Evolutionary conservation across 1,284 basidiomycete species (phyloP).

Genomic region (Wallemia hederae): DNA sequence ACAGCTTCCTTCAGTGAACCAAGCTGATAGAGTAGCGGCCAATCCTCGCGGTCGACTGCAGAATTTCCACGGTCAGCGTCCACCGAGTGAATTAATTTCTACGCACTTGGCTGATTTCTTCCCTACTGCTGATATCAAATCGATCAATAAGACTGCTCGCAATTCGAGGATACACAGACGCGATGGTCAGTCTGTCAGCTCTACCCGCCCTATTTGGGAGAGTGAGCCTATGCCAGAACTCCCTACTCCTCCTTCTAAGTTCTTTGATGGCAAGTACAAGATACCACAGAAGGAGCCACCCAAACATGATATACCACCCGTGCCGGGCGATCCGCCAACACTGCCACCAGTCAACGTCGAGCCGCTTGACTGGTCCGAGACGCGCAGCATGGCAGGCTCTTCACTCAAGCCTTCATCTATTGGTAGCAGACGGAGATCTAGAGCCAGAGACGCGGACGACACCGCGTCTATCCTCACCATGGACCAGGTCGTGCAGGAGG

Average conservation of each 20-base stretch:
- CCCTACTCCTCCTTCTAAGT: background rate
- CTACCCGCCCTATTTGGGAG: background rate
- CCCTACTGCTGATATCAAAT: slow-evolving; percentile 69
- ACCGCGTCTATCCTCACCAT: slow-evolving; percentile 77
- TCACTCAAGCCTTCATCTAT: slow-evolving; percentile 16
- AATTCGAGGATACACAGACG: slow-evolving; percentile 43
- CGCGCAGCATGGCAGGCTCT: background rate
- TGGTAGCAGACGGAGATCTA: slow-evolving; percentile 34
- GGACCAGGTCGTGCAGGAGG: slow-evolving; percentile 88
- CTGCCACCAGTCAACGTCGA: background rate
- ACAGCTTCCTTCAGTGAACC: background rate
- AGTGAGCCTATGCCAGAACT: background rate
- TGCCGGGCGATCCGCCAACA: background rate
- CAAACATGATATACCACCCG: background rate
- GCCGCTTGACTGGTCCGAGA: background rate
- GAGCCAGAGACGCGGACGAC: slow-evolving; percentile 54
- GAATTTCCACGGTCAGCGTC: slow-evolving; percentile 94
- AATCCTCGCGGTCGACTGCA: slow-evolving; percentile 27
- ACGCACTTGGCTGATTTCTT: slow-evolving; percentile 91
- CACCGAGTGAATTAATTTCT: slow-evolving; percentile 85
- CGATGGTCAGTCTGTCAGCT: slow-evolving; percentile 8
- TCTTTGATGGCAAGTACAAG: background rate
- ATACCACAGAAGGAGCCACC: background rate
- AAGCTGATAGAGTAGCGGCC: slow-evolving; percentile 4
- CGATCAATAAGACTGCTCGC: slow-evolving; percentile 44